phyloP scores from a whole-genome alignment of 2,329 filamentous ascomycete genomes.

The Alternaria ethzedia region DNA sequence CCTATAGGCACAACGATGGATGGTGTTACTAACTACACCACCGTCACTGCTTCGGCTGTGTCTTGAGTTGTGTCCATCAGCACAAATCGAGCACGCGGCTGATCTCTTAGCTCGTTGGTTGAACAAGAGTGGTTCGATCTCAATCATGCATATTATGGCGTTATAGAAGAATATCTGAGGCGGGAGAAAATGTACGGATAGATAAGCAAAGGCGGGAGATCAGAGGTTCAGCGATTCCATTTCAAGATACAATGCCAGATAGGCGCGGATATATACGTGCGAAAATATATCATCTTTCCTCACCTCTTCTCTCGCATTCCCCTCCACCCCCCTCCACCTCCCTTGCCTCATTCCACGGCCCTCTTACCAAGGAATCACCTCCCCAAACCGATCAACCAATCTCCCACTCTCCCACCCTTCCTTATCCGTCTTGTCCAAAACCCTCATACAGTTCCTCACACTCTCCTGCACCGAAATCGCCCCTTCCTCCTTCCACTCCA shows the following conservation, averaged over 20 bases:
- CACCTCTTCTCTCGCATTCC: background rate
- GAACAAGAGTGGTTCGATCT: background rate
- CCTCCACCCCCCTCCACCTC: background rate
- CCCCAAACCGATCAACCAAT: conserved; percentile 55
- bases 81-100: background rate
- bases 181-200: background rate
- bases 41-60: background rate
- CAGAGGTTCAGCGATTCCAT: background rate
- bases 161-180: background rate
- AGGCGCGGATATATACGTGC: background rate
- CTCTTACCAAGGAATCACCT: conserved; percentile 51
- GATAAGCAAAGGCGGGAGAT: background rate
- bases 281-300: background rate
- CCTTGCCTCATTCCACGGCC: background rate
- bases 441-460: conserved; percentile 45
- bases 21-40: background rate
- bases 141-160: background rate
- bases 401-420: conserved; percentile 42
- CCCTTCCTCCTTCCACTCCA: conserved; percentile 54
- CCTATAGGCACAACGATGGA: background rate
- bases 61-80: background rate
- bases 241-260: background rate
- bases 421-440: conserved; percentile 44
- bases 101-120: background rate
- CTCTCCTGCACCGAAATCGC: conserved; percentile 53